Evolutionary conservation across 306 rosid genomes (phyloP), one percentile per base, ranked within the genome.

Genomic region (Fragaria iinumae): DNA sequence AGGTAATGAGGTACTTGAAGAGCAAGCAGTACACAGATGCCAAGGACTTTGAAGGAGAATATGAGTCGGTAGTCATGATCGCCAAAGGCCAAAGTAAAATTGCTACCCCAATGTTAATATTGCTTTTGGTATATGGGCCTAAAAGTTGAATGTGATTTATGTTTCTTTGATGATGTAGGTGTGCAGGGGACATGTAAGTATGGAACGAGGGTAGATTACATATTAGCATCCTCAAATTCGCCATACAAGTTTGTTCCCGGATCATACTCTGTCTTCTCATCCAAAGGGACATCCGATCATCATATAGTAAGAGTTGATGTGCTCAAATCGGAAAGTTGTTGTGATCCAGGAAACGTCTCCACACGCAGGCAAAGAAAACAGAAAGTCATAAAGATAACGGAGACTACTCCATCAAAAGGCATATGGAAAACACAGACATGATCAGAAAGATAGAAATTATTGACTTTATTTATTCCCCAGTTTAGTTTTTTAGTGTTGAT

Each of bases 111-210:
- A 55, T 32, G 6, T n/a, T 55, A 17, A 27, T 50, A 67, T 39
- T 65, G 56, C 21, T 59, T 18, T 25, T 4, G 17, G 52, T 20
- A 9, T 50, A 52, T 5, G 12, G 6, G 7, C 65, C 36, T 34
- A 29, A 71, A 49, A 20, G 18, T 71, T 32, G 11, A 18, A 4
- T 56, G 43, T 18, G 48, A 65, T 18, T 65, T 29, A 13, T 16
- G 4, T 18, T 14, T 8, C 13, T 38, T 65, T 38, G 47, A 8
- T 88, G 25, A 43, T 8, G 87, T 85, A 90, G 97, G 97, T 86
- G 97, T 96, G 17, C 99, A 95, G 81, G 99, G 99, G 64, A 96
- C 99, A 43, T 92, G 99, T 55, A 96, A 96, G 80, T 96, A 96
- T 36, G 99, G 99, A 77, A 96, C 99, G 34, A 78, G 99, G 48